These are phyloP conservation scores for Colletotrichum orchidophilum DNA, from an alignment of 2,329 filamentous ascomycete species.

Conservation along the genomic window DNA sequence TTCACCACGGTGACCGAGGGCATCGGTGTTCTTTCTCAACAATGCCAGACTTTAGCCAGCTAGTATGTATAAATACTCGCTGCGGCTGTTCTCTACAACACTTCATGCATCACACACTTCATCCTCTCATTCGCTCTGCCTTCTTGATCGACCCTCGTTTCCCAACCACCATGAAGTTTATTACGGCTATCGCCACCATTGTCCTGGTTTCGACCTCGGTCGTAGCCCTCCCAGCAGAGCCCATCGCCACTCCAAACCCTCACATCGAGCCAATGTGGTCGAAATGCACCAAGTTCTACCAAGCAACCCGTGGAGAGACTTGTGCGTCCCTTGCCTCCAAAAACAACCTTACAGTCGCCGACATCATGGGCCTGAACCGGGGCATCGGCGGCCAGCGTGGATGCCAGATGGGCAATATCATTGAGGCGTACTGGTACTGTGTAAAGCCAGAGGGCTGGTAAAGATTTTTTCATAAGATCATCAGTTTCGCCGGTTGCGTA, in stretches of 20 bases:
- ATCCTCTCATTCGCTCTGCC: not conserved
- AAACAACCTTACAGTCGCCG: constrained; percentile 39
- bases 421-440: constrained; percentile 36
- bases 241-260: not conserved
- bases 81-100: not conserved
- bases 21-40: not conserved
- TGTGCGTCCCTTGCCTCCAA: constrained; percentile 38
- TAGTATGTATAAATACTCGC: not conserved
- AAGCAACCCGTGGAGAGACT: constrained; percentile 8
- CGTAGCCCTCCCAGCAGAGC: not conserved
- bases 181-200: not conserved
- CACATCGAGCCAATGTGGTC: constrained; percentile 3
- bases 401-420: constrained; percentile 13
- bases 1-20: not conserved
- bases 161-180: not conserved
- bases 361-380: constrained; percentile 38
- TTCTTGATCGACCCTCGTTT: not conserved
- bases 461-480: too few relatives aligned
- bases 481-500: not conserved
- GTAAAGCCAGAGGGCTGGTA: constrained; percentile 27
- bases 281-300: constrained; percentile 10
- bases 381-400: constrained; percentile 15
- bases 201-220: not conserved
- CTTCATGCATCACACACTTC: not conserved
- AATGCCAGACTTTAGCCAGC: accelerated